A percentile compares a stretch with the other conserved stretches of the same genome.
These are phyloP conservation scores for Fusarium luffae DNA, from an alignment of 2,329 filamentous ascomycete genomes.

Conservation along the genomic window DNA sequence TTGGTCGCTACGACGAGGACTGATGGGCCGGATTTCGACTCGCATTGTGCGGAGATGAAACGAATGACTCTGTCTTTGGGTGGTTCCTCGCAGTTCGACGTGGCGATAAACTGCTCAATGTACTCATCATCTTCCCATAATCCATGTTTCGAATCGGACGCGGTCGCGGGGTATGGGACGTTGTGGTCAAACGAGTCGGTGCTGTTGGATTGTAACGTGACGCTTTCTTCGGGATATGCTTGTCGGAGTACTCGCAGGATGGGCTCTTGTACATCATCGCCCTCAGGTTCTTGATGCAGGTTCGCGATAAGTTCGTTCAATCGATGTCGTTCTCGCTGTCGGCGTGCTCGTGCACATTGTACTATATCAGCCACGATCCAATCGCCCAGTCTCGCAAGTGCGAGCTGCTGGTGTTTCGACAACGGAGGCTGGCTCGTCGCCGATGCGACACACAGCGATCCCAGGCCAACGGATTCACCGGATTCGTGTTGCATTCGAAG, in stretches of 20 bases:
- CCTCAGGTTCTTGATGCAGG: conserved; percentile 39
- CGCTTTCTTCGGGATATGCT: conserved; percentile 49
- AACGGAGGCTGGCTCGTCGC: conserved; percentile 49
- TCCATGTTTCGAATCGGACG: conserved; percentile 50
- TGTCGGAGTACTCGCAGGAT: conserved; percentile 47
- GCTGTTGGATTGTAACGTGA: conserved; percentile 45
- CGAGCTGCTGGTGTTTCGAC: conserved; percentile 43
- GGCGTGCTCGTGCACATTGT: conserved; percentile 50
- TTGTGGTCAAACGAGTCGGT: conserved; percentile 44
- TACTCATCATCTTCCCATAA: conserved; percentile 57
- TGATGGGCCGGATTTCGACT: conserved; percentile 47
- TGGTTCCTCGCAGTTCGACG: conserved; percentile 49
- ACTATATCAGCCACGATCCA: conserved; percentile 56
- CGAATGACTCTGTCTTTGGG: conserved; percentile 50
- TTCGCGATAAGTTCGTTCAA: conserved; percentile 52
- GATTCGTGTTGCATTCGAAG: conserved; percentile 54
- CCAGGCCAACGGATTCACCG: conserved; percentile 54
- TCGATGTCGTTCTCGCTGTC: conserved; percentile 53
- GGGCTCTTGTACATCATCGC: conserved; percentile 28
- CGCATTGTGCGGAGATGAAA: conserved; percentile 51
- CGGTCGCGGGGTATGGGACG: conserved; percentile 43
- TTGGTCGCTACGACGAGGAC: conserved; percentile 54
- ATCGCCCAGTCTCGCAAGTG: conserved; percentile 45
- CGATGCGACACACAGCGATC: conserved; percentile 57
- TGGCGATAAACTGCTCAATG: conserved; percentile 53